phyloP scores from a whole-genome alignment of 805 yeast species.

The Schwanniomyces occidentalis region DNA sequence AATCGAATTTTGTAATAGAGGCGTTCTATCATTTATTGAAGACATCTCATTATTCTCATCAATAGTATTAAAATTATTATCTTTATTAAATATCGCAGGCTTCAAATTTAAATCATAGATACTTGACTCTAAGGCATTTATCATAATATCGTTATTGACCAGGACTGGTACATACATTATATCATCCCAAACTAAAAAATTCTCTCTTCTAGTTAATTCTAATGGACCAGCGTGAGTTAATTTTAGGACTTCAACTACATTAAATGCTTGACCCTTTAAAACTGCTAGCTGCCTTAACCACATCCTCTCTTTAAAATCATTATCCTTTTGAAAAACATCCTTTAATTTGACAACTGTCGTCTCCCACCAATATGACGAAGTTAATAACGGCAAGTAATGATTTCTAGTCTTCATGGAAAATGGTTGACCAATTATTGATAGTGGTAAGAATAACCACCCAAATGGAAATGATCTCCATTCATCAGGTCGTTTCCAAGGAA shows the following conservation, averaged over 20 bases:
- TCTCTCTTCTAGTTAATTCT: slow-evolving; percentile 60
- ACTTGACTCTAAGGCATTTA: slow-evolving; percentile 41
- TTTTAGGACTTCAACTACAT: slow-evolving; percentile 66
- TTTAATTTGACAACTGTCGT: slow-evolving; percentile 49
- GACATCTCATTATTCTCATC: slow-evolving; percentile 1
- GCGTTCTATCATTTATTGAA: slow-evolving; percentile 7
- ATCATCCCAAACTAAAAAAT: slow-evolving; percentile 61
- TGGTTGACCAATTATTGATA: slow-evolving; percentile 64
- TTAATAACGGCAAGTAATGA: slow-evolving; percentile 58
- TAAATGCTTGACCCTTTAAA: slow-evolving; percentile 75
- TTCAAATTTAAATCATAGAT: slow-evolving; percentile 16
- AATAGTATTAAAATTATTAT: slow-evolving; percentile 1
- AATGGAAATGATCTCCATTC: slow-evolving; percentile 80
- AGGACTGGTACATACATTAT: slow-evolving; percentile 54
- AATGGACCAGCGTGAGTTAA: slow-evolving; percentile 62
- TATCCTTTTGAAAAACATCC: slow-evolving; percentile 52
- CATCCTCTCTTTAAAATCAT: slow-evolving; percentile 64
- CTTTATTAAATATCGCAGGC: background rate
- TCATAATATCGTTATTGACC: slow-evolving; percentile 28
- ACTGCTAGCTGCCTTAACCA: slow-evolving; percentile 70
- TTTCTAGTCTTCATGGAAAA: slow-evolving; percentile 55
- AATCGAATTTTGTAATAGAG: slow-evolving; percentile 5
- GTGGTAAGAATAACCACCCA: slow-evolving; percentile 74
- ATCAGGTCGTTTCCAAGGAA: slow-evolving; percentile 83
- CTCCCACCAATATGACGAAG: slow-evolving; percentile 73